These are phyloP conservation scores for Trifolium fragiferum DNA, from an alignment of 306 rosid genomes.

Conservation along the genomic window DNA sequence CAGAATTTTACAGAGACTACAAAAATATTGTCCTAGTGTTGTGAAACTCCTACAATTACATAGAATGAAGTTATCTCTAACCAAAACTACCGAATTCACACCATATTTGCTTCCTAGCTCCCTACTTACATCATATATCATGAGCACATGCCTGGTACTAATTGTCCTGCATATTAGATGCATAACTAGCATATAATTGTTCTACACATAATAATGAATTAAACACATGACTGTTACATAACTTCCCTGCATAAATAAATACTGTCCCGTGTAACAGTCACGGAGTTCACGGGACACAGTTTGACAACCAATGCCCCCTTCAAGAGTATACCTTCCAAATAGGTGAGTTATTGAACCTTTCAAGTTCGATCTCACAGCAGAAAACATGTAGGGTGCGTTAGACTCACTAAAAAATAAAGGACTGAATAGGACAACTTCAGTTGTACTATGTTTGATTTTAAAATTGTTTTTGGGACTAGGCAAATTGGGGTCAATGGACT, in stretches of 20 bases:
- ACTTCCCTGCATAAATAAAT: slow-evolving; percentile 9
- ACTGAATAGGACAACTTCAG: too few relatives aligned
- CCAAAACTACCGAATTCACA: slow-evolving; percentile 13
- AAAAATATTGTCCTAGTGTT: slow-evolving; percentile 14
- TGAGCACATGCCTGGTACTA: neutral
- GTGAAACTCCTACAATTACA: slow-evolving; percentile 8
- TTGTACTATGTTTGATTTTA: too few relatives aligned
- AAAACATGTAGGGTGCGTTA: neutral
- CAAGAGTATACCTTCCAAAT: slow-evolving; percentile 17
- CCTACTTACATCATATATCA: slow-evolving; percentile 2
- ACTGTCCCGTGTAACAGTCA: neutral
- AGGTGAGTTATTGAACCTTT: neutral
- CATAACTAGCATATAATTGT: slow-evolving; percentile 19
- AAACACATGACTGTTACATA: neutral
- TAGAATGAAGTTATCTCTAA: neutral
- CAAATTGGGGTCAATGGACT: too few relatives aligned
- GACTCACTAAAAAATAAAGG: too few relatives aligned
- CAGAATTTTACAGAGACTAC: neutral
- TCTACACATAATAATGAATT: neutral
- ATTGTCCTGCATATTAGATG: slow-evolving; percentile 11
- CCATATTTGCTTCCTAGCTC: slow-evolving; percentile 5
- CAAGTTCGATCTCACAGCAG: neutral
- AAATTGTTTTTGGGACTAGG: too few relatives aligned
- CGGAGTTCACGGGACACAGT: neutral
- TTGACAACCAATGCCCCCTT: neutral